Percentiles rank a stretch among this genome's conserved stretches.
These are phyloP conservation scores for Xerocomus amazonicus DNA, from an alignment of 1,284 basidiomycete species.

Conservation along the genomic window DNA sequence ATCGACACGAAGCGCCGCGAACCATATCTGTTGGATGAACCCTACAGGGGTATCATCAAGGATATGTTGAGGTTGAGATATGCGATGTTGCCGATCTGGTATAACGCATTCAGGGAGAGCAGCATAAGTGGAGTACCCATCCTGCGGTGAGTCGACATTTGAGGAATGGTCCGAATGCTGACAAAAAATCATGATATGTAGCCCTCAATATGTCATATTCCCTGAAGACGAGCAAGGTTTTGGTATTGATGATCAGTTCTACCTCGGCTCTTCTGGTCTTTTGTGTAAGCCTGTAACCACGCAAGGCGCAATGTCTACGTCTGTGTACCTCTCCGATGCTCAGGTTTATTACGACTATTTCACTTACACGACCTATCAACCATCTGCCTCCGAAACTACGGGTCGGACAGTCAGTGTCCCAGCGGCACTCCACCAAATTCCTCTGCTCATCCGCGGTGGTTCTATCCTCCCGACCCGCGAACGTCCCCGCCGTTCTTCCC, in stretches of 20 bases:
- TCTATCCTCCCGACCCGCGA: conserved; percentile 86
- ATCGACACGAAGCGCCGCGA: conserved; percentile 98
- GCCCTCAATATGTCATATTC: conserved; percentile 93
- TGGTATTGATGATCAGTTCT: conserved; percentile 92
- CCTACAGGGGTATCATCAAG: conserved; percentile 78
- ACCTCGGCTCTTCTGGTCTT: conserved; percentile 83
- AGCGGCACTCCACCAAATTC: conserved; percentile 77
- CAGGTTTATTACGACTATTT: conserved; percentile 98
- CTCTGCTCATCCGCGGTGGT: conserved; percentile 89
- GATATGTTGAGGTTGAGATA: conserved; percentile 85
- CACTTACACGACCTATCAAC: conserved; percentile 39
- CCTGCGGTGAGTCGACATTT: conserved; percentile 51
- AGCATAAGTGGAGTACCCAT: conserved; percentile 79
- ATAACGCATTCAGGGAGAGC: conserved; percentile 91
- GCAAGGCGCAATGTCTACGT: conserved; percentile 66
- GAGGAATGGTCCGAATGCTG: neutral
- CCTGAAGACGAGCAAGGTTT: conserved; percentile 85
- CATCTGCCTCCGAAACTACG: conserved; percentile 4
- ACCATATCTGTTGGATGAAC: conserved; percentile 90
- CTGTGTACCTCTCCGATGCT: conserved; percentile 86
- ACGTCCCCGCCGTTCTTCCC: conserved; percentile 81
- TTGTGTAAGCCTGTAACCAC: conserved; percentile 89
- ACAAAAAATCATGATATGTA: conserved; percentile 28
- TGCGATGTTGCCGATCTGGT: conserved; percentile 90
- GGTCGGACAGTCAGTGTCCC: conserved; percentile 59